Base-by-base conservation (phyloP, 2,329 filamentous ascomycete genomes). In the Epichloe typhina region DNA sequence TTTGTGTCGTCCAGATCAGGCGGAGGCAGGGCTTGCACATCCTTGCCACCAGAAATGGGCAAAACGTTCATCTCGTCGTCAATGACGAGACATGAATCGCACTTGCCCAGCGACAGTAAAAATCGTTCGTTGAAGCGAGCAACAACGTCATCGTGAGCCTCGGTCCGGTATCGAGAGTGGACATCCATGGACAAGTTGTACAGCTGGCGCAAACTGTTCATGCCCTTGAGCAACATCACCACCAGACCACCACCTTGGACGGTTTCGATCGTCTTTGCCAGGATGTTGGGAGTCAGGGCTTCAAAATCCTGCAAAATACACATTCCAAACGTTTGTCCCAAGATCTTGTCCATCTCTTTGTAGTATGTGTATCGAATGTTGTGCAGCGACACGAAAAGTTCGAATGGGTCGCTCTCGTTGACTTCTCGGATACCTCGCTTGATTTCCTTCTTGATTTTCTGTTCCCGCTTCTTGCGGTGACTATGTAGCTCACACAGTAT, bases 331-430 rank as follows among this genome's bases (percentile, higher is more conserved):
- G 93, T 98, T 67, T 97, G 95, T 66, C 93, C 93, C 51, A 97
- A 71, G 63, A 98, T 96, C 75, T 96, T 97, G 63, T 98, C 93
- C 31, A 93, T 97, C 72, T 98, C 93, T 71, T 98, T 98, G 75
- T 98, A 98, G 76, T 95, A 98, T 52, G 93, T 88, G 78, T 98
- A 98, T 68, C 93, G 86, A 66, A 98, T 95, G 68, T 96, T 89
- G 72, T 97, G 87, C 52, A 95, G 82, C 52, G 89, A 93, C 60
- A 97, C 85, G 70, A 97, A 98, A 50, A 97, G 80, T 71, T 98
- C 93, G 72, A 98, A 98, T 0, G 93, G 86, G 65, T 98, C 93
- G 65, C 95, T 88, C 50, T 82, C 79, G 67, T 98, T 95, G 55
- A 86, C 81, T 68, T 98, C 93, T 63, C 94, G 82, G 58, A 90